Evolutionary conservation across 257 asterid genomes (phyloP).

Genomic region (Scutellaria minor): DNA sequence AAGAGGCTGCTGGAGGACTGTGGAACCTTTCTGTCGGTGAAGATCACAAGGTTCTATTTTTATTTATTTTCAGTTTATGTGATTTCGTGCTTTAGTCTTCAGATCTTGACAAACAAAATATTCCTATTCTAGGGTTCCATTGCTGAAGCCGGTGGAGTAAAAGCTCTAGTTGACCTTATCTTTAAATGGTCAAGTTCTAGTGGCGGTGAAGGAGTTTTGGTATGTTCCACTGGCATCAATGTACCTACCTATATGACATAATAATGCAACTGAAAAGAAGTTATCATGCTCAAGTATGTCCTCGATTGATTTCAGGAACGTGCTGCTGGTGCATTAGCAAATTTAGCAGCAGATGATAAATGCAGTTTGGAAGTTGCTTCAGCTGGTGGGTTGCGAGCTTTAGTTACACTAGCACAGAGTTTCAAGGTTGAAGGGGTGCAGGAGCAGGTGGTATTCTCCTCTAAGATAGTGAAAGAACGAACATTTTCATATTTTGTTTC

Average conservation of each 20-base stretch:
- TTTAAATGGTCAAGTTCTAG: conserved; percentile 75
- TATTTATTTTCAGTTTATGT: conserved; percentile 15
- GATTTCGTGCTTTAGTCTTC: conserved; percentile 10
- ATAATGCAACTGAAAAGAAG: background rate
- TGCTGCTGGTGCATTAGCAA: conserved; percentile 91
- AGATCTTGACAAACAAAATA: conserved; percentile 8
- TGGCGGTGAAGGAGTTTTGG: conserved; percentile 89
- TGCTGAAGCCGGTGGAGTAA: conserved; percentile 85
- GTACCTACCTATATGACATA: background rate
- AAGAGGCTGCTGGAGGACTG: conserved; percentile 92
- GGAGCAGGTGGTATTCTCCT: conserved; percentile 64
- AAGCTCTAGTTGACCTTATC: conserved; percentile 82
- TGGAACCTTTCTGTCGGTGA: conserved; percentile 93
- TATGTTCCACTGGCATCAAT: conserved; percentile 37
- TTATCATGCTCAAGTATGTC: conserved; percentile 28
- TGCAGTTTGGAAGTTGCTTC: conserved; percentile 84
- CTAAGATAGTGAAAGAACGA: background rate
- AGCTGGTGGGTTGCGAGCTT: conserved; percentile 76
- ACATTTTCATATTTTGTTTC: too few relatives aligned
- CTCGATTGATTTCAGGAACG: conserved; percentile 67
- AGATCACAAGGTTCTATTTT: conserved; percentile 74
- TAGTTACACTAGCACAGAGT: conserved; percentile 72
- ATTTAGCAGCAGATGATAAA: conserved; percentile 94
- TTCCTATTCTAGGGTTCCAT: conserved; percentile 63
- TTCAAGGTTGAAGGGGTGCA: conserved; percentile 89